Conservation (phyloP, 202 grass and related monocot species). For the Saccharum hybrid region DNA sequence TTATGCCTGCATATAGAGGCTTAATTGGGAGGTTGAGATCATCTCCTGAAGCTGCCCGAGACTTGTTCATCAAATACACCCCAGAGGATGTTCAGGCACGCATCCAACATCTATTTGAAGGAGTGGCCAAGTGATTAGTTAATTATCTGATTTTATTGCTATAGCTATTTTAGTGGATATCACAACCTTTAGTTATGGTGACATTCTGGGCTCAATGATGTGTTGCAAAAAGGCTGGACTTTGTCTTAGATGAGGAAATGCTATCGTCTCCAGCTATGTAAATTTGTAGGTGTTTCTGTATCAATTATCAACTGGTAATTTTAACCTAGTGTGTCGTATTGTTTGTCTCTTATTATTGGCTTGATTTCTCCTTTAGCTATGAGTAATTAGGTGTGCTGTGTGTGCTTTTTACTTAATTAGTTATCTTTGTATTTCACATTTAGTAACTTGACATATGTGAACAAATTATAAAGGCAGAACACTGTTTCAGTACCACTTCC, state of each 20-base stretch:
- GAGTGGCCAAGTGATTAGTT: conserved; percentile 63
- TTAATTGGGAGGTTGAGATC: conserved; percentile 62
- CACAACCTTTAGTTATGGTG: conserved; percentile 33
- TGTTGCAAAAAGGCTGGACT: conserved; percentile 26
- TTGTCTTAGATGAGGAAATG: conserved; percentile 39
- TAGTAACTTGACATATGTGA: not conserved
- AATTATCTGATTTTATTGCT: conserved; percentile 40
- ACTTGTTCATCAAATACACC: conserved; percentile 75
- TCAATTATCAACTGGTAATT: conserved; percentile 39
- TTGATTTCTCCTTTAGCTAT: conserved; percentile 15
- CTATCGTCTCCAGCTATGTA: conserved; percentile 37
- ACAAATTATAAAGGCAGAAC: conserved; percentile 17
- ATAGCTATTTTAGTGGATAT: conserved; percentile 24
- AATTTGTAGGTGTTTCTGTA: conserved; percentile 46
- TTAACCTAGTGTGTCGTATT: conserved; percentile 32
- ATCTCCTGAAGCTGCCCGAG: conserved; percentile 58
- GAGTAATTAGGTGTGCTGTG: conserved; percentile 7
- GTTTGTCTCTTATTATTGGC: conserved; percentile 5
- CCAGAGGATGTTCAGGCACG: conserved; percentile 70
- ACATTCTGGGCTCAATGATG: conserved; percentile 38
- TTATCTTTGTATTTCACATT: conserved; percentile 16
- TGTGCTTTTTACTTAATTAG: conserved; percentile 12
- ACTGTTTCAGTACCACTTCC: conserved; percentile 8
- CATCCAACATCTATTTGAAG: conserved; percentile 87
- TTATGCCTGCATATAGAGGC: conserved; percentile 66